Conservation (phyloP, 306 rosid species). For the Datisca glomerata region DNA sequence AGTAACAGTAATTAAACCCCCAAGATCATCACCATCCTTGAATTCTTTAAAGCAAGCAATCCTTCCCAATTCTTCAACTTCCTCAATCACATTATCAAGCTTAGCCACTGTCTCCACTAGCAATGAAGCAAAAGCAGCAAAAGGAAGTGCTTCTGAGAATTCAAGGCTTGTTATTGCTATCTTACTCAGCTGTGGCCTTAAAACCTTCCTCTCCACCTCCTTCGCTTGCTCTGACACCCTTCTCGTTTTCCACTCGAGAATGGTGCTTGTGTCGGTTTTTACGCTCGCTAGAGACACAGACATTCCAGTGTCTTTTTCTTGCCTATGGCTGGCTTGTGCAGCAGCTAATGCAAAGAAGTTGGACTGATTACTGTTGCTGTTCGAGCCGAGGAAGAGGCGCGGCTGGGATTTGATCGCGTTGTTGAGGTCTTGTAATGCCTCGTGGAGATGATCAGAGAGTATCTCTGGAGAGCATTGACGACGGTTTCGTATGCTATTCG, state of each 20-base stretch:
- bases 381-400: slow-evolving; percentile 79
- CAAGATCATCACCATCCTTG: slow-evolving; percentile 41
- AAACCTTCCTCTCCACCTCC: slow-evolving; percentile 42
- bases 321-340: slow-evolving; percentile 35
- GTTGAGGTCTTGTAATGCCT: slow-evolving; percentile 81
- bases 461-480: slow-evolving; percentile 88
- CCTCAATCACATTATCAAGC: slow-evolving; percentile 68
- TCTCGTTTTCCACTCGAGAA: slow-evolving; percentile 58
- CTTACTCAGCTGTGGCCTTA: slow-evolving; percentile 76
- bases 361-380: slow-evolving; percentile 32
- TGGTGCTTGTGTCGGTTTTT: slow-evolving; percentile 73
- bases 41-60: slow-evolving; percentile 67
- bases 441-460: slow-evolving; percentile 86
- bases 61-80: slow-evolving; percentile 79
- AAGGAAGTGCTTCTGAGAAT: slow-evolving; percentile 93
- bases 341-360: slow-evolving; percentile 66
- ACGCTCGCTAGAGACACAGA: slow-evolving; percentile 52
- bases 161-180: slow-evolving; percentile 79
- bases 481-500: slow-evolving; percentile 57
- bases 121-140: slow-evolving; percentile 94
- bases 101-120: slow-evolving; percentile 89
- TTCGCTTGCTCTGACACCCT: slow-evolving; percentile 29
- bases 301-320: slow-evolving; percentile 23
- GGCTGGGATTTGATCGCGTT: slow-evolving; percentile 86
- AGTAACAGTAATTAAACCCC: slow-evolving; percentile 35